phyloP scores from a whole-genome alignment of 2,329 filamentous ascomycete genomes.

The Xylaria arbuscula region DNA sequence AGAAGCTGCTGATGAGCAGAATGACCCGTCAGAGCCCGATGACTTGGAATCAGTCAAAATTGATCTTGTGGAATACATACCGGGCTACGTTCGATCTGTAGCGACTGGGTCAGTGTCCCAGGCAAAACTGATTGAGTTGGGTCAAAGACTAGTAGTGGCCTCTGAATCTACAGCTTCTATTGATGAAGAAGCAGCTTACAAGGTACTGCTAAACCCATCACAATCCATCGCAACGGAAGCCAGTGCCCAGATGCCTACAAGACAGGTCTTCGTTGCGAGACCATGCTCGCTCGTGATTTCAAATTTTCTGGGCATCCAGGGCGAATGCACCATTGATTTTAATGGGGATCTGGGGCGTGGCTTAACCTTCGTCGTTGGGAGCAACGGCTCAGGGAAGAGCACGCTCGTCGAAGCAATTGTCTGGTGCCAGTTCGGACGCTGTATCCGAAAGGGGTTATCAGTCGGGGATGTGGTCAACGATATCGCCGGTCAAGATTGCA shows the following conservation, averaged over 20 bases:
- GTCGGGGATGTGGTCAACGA: slow-evolving; percentile 51
- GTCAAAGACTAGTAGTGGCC: slow-evolving; percentile 37
- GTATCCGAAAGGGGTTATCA: slow-evolving; percentile 46
- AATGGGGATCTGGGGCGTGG: slow-evolving; percentile 42
- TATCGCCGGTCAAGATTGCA: slow-evolving; percentile 44
- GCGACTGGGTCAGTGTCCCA: slow-evolving; percentile 33
- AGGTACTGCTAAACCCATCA: slow-evolving; percentile 33
- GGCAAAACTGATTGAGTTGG: slow-evolving; percentile 35
- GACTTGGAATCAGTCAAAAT: slow-evolving; percentile 22
- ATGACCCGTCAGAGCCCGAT: neutral
- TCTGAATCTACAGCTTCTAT: slow-evolving; percentile 18
- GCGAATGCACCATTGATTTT: slow-evolving; percentile 47
- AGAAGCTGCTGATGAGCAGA: neutral
- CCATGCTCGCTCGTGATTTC: slow-evolving; percentile 46
- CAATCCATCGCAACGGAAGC: slow-evolving; percentile 18
- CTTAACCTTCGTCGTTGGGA: slow-evolving; percentile 48
- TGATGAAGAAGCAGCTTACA: slow-evolving; percentile 33
- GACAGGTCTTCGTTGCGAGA: slow-evolving; percentile 45
- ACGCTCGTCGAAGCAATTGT: slow-evolving; percentile 51
- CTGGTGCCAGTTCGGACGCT: slow-evolving; percentile 52
- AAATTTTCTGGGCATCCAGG: slow-evolving; percentile 52
- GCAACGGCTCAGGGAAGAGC: slow-evolving; percentile 51
- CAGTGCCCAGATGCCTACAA: slow-evolving; percentile 4
- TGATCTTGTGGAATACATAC: slow-evolving; percentile 33
- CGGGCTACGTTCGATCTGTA: slow-evolving; percentile 39